Evolutionary conservation across 1,284 basidiomycete species (phyloP), one percentile per base, ranked within the genome.

Genomic region (Coriolopsis trogii): DNA sequence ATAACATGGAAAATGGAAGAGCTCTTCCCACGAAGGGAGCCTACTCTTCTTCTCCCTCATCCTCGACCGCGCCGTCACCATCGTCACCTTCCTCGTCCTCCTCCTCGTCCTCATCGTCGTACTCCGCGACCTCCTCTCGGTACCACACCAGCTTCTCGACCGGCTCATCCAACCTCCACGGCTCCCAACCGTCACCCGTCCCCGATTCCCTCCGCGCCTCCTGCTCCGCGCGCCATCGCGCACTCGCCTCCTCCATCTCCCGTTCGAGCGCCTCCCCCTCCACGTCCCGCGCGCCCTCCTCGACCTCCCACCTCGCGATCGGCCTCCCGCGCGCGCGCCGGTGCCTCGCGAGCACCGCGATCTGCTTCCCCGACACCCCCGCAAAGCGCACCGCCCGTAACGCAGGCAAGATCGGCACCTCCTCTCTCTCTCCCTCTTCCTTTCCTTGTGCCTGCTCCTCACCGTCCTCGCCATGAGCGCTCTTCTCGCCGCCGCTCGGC

Each of bases 241-340:
- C 45, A 37, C 43, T 46, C 29, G 47, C 34, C 26, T 38, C 48
- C 48, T 46, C 54, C 39, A 55, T 44, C 55, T 61, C 63, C 12
- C 29, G 33, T 56, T 43, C 56, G 23, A 66, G 31, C 41, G 34
- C 18, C 42, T 60, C 60, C 43, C 55, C 53, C 37, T 57, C 63
- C 51, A 46, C 53, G 46, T 67, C 63, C 28, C 61, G 46, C 40
- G 48, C 49, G 38, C 51, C 46, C 53, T 62, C 61, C 31, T 63
- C 55, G 41, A 68, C 61, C 40, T 59, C 45, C 63, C 63, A 65
- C 31, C 54, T 29, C 31, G 46, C 44, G 1, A 70, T 37, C 39
- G 53, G 59, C 4, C 48, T 21, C 43, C 60, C 60, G 34, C 41
- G 45, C 31, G 36, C 29, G 36, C 59, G 51, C 5, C 68, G 59